These are phyloP conservation scores for Thermoascus crustaceus DNA, from an alignment of 2,329 filamentous ascomycete species.

Conservation along the genomic window DNA sequence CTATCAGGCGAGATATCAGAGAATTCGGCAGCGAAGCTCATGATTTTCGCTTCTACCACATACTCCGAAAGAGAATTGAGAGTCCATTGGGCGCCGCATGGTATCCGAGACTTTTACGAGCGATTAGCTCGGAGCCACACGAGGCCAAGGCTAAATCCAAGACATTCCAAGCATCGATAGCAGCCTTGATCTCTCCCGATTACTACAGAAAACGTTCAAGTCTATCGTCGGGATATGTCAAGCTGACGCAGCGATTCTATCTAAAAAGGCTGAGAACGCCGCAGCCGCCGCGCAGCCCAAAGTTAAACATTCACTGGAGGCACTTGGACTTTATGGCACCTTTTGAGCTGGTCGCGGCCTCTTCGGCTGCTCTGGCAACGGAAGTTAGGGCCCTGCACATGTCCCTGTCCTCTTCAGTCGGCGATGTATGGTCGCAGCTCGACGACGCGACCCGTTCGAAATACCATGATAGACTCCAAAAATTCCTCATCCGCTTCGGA, in stretches of 20 bases:
- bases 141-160: neutral
- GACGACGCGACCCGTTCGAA: neutral
- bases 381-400: slow-evolving; percentile 5
- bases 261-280: slow-evolving; percentile 1
- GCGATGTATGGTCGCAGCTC: neutral
- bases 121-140: neutral
- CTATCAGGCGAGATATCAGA: neutral
- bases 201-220: neutral
- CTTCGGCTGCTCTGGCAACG: neutral
- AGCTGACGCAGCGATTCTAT: slow-evolving; percentile 5
- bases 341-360: slow-evolving; percentile 10
- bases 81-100: neutral
- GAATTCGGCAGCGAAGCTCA: neutral
- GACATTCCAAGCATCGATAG: neutral
- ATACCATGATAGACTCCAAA: neutral
- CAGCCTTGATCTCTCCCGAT: slow-evolving; percentile 1
- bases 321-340: slow-evolving; percentile 21
- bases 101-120: neutral
- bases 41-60: neutral
- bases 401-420: neutral
- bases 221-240: neutral
- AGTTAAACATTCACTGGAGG: slow-evolving; percentile 17
- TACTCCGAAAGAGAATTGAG: neutral
- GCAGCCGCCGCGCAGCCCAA: slow-evolving; percentile 3
- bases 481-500: neutral